A percentile compares a stretch with the other conserved stretches of the same genome.
These are phyloP conservation scores for Rhizophagus prolifer DNA, from an alignment of 192 early-diverging fungal genomes.

Conservation along the genomic window DNA sequence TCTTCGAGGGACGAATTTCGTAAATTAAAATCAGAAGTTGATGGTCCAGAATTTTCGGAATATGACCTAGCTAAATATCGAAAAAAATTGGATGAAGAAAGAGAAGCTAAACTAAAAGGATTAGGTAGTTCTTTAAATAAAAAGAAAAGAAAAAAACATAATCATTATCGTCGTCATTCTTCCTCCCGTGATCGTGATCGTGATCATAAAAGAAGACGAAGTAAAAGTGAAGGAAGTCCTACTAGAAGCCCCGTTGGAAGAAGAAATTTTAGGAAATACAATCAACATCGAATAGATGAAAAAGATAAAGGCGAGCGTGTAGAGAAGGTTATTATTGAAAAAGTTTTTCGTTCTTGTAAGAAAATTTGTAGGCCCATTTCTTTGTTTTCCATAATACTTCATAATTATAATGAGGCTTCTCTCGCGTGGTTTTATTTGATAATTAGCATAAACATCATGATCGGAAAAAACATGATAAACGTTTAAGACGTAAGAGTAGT, in stretches of 20 bases:
- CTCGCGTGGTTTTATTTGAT: neutral
- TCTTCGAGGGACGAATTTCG: slow-evolving; percentile 24
- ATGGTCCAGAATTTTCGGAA: slow-evolving; percentile 11
- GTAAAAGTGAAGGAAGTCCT: slow-evolving; percentile 4
- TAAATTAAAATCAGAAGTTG: slow-evolving; percentile 11
- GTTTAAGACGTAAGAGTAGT: neutral
- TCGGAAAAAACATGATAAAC: neutral
- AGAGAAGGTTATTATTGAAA: neutral
- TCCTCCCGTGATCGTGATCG: neutral
- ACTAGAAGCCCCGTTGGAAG: neutral
- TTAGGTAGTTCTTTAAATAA: neutral
- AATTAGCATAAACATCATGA: neutral
- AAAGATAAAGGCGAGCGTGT: neutral
- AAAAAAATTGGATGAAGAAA: slow-evolving; percentile 16
- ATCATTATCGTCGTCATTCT: neutral
- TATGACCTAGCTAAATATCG: slow-evolving; percentile 10
- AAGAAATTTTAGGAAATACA: neutral
- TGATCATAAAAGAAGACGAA: slow-evolving; percentile 3
- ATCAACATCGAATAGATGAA: neutral
- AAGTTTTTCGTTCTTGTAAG: neutral
- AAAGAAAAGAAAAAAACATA: slow-evolving; percentile 6
- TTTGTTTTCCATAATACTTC: no score
- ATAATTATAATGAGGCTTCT: neutral
- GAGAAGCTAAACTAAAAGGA: slow-evolving; percentile 15
- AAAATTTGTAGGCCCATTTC: neutral